Evolutionary conservation across 2,329 filamentous ascomycete genomes (phyloP).

Genomic region (Botrytis byssoidea): DNA sequence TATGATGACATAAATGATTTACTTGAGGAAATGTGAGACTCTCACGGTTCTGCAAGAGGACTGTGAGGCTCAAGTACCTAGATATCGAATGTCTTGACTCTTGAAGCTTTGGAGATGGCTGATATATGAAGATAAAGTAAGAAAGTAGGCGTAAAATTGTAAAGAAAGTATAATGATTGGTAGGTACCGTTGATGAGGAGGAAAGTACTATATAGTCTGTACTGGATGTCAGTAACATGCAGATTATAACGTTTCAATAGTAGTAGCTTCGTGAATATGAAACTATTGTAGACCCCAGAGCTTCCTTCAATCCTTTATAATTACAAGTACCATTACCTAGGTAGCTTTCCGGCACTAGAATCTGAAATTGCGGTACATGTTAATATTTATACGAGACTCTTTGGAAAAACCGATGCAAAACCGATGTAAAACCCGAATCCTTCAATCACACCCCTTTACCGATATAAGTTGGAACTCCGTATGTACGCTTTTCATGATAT

Average conservation of each 20-base stretch:
- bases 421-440: neutral
- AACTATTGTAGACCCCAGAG: neutral
- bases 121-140: neutral
- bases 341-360: neutral
- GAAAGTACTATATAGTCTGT: neutral
- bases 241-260: neutral
- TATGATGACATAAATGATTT: slow-evolving; percentile 3
- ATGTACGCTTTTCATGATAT: neutral
- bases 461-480: neutral
- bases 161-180: neutral
- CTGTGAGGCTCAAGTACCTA: neutral
- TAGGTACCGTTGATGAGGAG: neutral
- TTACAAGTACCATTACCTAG: neutral
- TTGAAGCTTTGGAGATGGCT: neutral
- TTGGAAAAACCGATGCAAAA: neutral
- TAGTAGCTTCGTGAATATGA: neutral
- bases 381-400: neutral
- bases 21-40: slow-evolving; percentile 6
- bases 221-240: neutral
- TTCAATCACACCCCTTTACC: neutral
- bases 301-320: neutral
- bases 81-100: neutral
- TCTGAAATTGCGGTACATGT: neutral
- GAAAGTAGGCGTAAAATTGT: neutral
- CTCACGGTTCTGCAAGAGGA: neutral